Evolutionary conservation across 345 rosid species (phyloP).

Genomic region (Populus nigra): DNA sequence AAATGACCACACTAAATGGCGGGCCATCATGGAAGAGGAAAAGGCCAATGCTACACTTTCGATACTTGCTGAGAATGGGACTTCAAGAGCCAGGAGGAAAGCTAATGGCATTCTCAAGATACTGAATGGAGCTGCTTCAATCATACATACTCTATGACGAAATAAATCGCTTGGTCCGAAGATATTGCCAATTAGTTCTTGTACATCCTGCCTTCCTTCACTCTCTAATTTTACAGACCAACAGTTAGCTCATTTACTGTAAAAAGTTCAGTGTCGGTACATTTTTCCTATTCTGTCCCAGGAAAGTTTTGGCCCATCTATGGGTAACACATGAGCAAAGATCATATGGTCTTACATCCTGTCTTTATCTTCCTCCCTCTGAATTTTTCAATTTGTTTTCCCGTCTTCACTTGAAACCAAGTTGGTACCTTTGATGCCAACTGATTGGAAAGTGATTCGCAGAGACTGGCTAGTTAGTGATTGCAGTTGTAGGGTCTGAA

Average conservation of each 20-base stretch:
- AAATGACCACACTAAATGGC: constrained; percentile 23
- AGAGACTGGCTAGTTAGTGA: background rate
- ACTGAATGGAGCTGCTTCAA: constrained; percentile 23
- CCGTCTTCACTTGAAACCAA: background rate
- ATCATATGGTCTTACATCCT: background rate
- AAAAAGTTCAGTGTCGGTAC: constrained; percentile 5
- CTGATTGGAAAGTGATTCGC: background rate
- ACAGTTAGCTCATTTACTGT: constrained; percentile 15
- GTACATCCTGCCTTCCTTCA: constrained; percentile 11
- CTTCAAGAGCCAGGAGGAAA: constrained; percentile 56
- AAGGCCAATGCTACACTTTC: constrained; percentile 37
- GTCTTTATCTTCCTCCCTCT: too few relatives aligned
- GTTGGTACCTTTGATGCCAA: background rate
- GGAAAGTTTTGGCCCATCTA: constrained; percentile 21
- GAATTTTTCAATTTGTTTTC: background rate
- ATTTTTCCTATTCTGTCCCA: background rate
- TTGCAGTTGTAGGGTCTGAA: constrained; percentile 2
- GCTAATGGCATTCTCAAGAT: constrained; percentile 42
- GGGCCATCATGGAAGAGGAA: constrained; percentile 37
- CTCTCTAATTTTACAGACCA: constrained; percentile 1
- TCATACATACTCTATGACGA: constrained; percentile 21
- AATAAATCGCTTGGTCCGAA: background rate
- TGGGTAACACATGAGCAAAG: constrained; percentile 5
- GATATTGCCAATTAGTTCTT: background rate
- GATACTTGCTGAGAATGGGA: constrained; percentile 36